Conservation (phyloP, 495 filamentous ascomycete species). For the Rusavskia elegans region DNA sequence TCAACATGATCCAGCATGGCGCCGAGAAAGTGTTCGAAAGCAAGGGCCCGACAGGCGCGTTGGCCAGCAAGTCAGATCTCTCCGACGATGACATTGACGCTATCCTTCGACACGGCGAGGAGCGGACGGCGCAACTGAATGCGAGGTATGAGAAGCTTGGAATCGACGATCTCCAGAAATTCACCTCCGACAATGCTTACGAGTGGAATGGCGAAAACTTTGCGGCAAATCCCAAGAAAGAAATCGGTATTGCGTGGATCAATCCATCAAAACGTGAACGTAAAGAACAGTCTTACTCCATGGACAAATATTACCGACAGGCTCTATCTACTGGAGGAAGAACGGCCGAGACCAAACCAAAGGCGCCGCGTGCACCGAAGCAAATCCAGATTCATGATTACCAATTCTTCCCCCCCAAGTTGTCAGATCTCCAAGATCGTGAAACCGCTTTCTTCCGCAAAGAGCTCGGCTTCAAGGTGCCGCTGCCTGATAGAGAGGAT, state of each 20-base stretch:
- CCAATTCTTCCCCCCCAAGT: constrained; percentile 78
- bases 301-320: constrained; percentile 96
- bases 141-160: constrained; percentile 95
- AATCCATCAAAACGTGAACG: constrained; percentile 97
- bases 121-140: constrained; percentile 75
- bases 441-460: constrained; percentile 94
- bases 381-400: constrained; percentile 88
- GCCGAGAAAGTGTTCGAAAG: constrained; percentile 81
- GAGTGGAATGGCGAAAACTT: constrained; percentile 99
- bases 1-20: constrained; percentile 97
- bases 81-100: constrained; percentile 79
- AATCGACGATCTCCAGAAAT: constrained; percentile 95
- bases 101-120: constrained; percentile 75
- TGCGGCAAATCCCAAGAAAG: constrained; percentile 72
- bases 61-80: constrained; percentile 43
- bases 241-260: constrained; percentile 93
- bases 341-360: constrained; percentile 77
- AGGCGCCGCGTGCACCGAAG: constrained; percentile 89
- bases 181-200: constrained; percentile 90
- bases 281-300: constrained; percentile 94
- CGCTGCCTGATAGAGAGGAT: constrained; percentile 67
- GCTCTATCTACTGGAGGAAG: constrained; percentile 74
- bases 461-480: constrained; percentile 85
- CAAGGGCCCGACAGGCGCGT: constrained; percentile 39
- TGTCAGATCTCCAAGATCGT: constrained; percentile 82